phyloP scores from a whole-genome alignment of 2,329 filamentous ascomycete species.

The Neopestalotiopsis sp. region DNA sequence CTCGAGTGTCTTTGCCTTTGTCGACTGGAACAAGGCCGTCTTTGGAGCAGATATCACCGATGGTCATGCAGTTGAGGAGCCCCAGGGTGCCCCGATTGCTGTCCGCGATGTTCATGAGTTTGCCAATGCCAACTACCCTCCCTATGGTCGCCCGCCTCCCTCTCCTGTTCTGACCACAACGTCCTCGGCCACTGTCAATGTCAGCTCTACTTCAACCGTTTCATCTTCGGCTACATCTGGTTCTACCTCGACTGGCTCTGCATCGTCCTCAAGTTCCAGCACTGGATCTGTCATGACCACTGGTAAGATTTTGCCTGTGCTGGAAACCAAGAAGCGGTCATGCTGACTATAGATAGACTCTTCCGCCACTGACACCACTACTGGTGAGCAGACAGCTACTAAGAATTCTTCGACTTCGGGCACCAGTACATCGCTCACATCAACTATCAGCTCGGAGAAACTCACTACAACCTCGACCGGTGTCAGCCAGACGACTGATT shows the following conservation, averaged over 20 bases:
- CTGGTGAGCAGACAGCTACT: not conserved
- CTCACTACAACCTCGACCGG: not conserved
- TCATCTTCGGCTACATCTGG: slow-evolving; percentile 1
- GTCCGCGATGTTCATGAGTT: slow-evolving; percentile 14
- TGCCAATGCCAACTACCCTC: slow-evolving; percentile 15
- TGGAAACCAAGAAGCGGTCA: not conserved
- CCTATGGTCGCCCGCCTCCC: slow-evolving; percentile 16
- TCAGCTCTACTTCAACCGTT: not conserved
- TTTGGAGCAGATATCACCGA: not conserved
- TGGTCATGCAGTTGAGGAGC: not conserved
- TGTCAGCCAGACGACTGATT: not conserved
- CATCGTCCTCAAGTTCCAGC: not conserved
- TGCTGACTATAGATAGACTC: not conserved
- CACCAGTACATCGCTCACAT: not conserved
- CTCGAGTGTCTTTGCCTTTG: slow-evolving; percentile 23
- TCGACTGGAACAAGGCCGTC: slow-evolving; percentile 1
- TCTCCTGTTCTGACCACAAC: not conserved
- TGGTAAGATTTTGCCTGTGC: not conserved
- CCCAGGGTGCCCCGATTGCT: slow-evolving; percentile 11
- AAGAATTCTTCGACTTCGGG: not conserved
- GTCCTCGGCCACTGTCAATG: not conserved
- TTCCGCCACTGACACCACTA: not conserved
- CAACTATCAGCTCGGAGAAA: not conserved
- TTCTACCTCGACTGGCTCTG: slow-evolving; percentile 1
- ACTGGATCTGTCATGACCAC: not conserved